Base-by-base conservation (phyloP, 164 flowering plant species). In the Paratinospora sagittata region DNA sequence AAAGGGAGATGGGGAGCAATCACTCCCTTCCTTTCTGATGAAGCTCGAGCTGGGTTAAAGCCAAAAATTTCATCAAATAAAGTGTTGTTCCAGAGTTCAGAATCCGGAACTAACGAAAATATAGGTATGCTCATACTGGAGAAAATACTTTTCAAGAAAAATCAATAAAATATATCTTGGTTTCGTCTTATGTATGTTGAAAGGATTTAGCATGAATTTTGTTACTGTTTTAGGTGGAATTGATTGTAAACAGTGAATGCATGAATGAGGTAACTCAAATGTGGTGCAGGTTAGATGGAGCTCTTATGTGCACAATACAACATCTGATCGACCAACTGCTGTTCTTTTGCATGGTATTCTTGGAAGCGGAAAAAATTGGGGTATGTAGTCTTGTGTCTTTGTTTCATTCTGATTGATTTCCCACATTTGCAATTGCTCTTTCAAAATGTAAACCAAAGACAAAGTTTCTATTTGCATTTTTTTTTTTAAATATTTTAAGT, bases 331-430 rank as follows among this genome's bases (percentile, higher is more conserved):
- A 37, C 98, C 97, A 64, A 95, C 96, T 60, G 97, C 98, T 80
- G 92, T 92, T 73, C 93, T 95, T 73, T 78, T 95, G 66, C 98
- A 95, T 83, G 98, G 98, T 21, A 95, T 95, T 79, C 82, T 95
- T 47, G 98, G 98, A 63, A 72, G 97, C 85, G 80, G 97, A 82
- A 95, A 95, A 77, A 95, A 95, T 73, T 95, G 98, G 98, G 97
- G 98, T 95, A 74, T 16, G 88, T 77, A 61, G 24, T 60, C 64
- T 65, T n/a, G 41, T 61, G 10, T 66, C 21, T 39, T 11, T 74
- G 34, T 39, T 65, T 24, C n/a, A 21, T 11, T 33, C 23, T 64
- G 8, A 64, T 30, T 64, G 64, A 27, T 64, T 12, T 17, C 17
- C 11, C 8, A 33, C 23, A 34, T 3, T 12, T 10, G 8, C 19